Conservation (phyloP, 768 basidiomycete genomes). For the Asterophora parasitica region DNA sequence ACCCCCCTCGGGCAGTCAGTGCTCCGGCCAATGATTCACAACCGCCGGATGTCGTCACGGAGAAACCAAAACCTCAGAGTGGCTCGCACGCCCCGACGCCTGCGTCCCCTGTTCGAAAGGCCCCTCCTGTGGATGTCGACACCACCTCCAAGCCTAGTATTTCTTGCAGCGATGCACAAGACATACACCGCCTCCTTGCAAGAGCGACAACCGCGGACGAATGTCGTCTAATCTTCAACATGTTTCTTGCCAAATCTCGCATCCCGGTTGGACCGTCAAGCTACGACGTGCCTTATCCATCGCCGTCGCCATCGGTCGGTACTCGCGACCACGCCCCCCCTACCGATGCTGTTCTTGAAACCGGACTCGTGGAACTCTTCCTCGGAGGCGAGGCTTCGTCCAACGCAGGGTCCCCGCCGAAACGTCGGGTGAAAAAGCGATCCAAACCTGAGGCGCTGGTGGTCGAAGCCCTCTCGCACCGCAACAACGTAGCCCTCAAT, state of each 20-base stretch:
- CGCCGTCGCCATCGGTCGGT: constrained; percentile 32
- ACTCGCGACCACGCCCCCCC: constrained; percentile 9
- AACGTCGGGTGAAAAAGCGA: constrained; percentile 8
- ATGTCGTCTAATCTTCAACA: constrained; percentile 80
- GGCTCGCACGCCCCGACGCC: constrained; percentile 3
- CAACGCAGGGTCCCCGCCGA: constrained; percentile 10
- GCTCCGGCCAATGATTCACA: constrained; percentile 1
- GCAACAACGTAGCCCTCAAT: not conserved
- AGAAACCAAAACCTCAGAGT: constrained; percentile 4
- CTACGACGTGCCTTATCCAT: constrained; percentile 27
- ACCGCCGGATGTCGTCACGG: not conserved
- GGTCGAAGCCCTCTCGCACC: not conserved
- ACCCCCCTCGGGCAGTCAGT: not conserved
- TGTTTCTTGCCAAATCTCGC: constrained; percentile 67
- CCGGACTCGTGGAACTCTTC: constrained; percentile 46
- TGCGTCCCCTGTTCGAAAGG: constrained; percentile 14
- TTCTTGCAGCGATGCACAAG: constrained; percentile 45
- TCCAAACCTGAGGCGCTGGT: not conserved
- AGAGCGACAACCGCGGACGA: constrained; percentile 74
- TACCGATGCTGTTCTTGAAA: constrained; percentile 37
- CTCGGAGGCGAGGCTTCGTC: constrained; percentile 23
- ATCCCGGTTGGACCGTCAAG: constrained; percentile 29
- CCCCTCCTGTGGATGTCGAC: constrained; percentile 14
- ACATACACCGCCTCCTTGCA: constrained; percentile 64
- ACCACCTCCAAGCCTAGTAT: constrained; percentile 20